Evolutionary conservation across 2,329 filamentous ascomycete species (phyloP), one percentile per base, ranked within the genome.

Genomic region (Colletotrichum orchidophilum): DNA sequence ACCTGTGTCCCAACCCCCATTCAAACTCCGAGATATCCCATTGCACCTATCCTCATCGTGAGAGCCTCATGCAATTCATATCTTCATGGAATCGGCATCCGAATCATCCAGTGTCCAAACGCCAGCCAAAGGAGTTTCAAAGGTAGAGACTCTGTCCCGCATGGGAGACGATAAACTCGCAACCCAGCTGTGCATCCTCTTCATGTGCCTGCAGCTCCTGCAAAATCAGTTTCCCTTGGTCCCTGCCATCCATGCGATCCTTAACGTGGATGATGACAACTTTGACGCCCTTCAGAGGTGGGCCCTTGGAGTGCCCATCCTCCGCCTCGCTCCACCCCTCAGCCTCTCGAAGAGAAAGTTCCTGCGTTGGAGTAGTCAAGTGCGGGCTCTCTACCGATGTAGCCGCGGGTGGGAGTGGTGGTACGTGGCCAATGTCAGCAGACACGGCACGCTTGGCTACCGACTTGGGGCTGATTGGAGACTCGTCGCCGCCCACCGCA

Each of bases 211-310:
- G 78, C 60, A 98, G 81, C 79, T 98, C 90, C 71, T 84, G 78
- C 26, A 96, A 76, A 42, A 98, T 97, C 2, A 82, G 87, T 3
- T 94, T 90, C 0, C 82, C 42, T 85, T 88, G 2, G 87, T 90
- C 58, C 83, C 89, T 89, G 0, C 90, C 94, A 78, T 97, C 95
- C 9, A 98, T 83, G 26, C 88, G 92, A 74, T 98, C 96, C 80
- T 99, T 99, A 77, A 98, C 89, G 78, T 99, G 96, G 46, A 98
- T 98, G 66, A 98, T 90, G 60, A 98, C 91, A 1, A 99, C 85
- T 73, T 91, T 93, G 31, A 98, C 79, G 0, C 94, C 95, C 63
- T 86, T 84, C 5, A 99, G 85, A 7, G 91, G 91, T 11, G n/a
- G 70, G 52, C 62, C 63, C 39, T 33, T 15, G 52, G 21, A n/a